Percentiles rank a stretch among this genome's conserved stretches.
phyloP scores from a whole-genome alignment of 306 rosid species.

The Boehmeria nivea region DNA sequence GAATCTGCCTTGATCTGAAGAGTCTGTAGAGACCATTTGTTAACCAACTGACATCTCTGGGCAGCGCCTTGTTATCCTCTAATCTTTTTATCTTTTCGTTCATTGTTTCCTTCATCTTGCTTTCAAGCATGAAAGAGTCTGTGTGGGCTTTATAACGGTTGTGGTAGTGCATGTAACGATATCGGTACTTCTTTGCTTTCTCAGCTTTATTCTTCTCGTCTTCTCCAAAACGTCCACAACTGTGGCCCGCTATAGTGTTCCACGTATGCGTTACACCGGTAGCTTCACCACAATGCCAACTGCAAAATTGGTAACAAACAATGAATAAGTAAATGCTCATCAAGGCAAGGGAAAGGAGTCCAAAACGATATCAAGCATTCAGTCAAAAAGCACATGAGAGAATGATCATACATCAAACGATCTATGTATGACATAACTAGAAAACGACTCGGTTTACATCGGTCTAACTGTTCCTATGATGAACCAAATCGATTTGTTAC shows the following conservation, averaged over 20 bases:
- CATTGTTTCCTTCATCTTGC: slow-evolving; percentile 14
- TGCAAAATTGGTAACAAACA: slow-evolving; percentile 7
- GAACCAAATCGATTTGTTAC: no score
- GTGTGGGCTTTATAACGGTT: slow-evolving; percentile 33
- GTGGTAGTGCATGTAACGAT: slow-evolving; percentile 31
- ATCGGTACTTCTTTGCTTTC: slow-evolving; percentile 26
- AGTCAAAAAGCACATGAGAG: not conserved
- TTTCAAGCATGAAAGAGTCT: slow-evolving; percentile 28
- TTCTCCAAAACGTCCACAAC: slow-evolving; percentile 35
- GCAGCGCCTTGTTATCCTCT: slow-evolving; percentile 10
- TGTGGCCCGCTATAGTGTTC: slow-evolving; percentile 17
- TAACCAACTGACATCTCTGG: slow-evolving; percentile 25
- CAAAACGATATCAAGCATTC: not conserved
- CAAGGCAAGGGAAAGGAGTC: not conserved
- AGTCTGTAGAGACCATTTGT: slow-evolving; percentile 21
- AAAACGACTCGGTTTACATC: not conserved
- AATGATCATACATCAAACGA: not conserved
- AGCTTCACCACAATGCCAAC: slow-evolving; percentile 41
- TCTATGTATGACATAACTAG: not conserved
- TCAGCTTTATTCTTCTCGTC: slow-evolving; percentile 10
- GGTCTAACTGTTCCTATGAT: no score
- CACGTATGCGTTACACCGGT: slow-evolving; percentile 24
- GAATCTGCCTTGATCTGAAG: slow-evolving; percentile 30
- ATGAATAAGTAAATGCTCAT: no score
- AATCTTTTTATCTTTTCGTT: slow-evolving; percentile 9